phyloP scores from a whole-genome alignment of 352 stramenopile genomes.

The Pythium grandisporangium region DNA sequence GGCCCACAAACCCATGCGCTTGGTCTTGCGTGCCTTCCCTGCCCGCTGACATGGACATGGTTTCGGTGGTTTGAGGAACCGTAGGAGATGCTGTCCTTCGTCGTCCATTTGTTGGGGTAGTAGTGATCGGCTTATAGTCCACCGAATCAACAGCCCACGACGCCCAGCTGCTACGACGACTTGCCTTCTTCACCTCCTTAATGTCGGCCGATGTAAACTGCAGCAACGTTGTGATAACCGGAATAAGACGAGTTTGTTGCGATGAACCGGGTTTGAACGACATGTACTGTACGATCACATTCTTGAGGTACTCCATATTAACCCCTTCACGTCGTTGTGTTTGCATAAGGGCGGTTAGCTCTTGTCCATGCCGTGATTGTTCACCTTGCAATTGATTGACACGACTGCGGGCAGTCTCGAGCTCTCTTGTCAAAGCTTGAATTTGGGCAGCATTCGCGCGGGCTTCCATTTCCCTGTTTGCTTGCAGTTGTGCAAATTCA shows the following conservation, averaged over 20 bases:
- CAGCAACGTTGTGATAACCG: constrained; percentile 78
- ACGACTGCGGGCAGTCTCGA: constrained; percentile 32
- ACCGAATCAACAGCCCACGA: constrained; percentile 43
- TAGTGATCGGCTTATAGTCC: constrained; percentile 72
- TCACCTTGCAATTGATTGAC: constrained; percentile 48
- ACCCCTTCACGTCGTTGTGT: constrained; percentile 77
- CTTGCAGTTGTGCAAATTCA: constrained; percentile 79
- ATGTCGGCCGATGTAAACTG: constrained; percentile 74
- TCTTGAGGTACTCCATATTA: constrained; percentile 90
- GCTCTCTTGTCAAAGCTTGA: constrained; percentile 31
- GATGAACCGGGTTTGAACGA: constrained; percentile 76
- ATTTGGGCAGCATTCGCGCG: constrained; percentile 44
- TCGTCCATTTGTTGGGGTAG: no score
- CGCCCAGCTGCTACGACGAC: constrained; percentile 59
- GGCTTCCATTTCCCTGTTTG: constrained; percentile 63
- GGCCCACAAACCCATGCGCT: no score
- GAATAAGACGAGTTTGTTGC: constrained; percentile 64
- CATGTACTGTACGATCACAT: constrained; percentile 88
- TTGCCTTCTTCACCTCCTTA: constrained; percentile 61
- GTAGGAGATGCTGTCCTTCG: no score
- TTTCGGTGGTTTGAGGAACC: no score
- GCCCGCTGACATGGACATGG: no score
- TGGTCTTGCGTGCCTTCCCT: no score
- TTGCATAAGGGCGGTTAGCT: constrained; percentile 68
- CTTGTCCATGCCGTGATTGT: constrained; percentile 48